Percentiles rank a stretch among this genome's conserved stretches.
These are phyloP conservation scores for Pyronema domesticum DNA, from an alignment of 495 filamentous ascomycete species.

Conservation along the genomic window DNA sequence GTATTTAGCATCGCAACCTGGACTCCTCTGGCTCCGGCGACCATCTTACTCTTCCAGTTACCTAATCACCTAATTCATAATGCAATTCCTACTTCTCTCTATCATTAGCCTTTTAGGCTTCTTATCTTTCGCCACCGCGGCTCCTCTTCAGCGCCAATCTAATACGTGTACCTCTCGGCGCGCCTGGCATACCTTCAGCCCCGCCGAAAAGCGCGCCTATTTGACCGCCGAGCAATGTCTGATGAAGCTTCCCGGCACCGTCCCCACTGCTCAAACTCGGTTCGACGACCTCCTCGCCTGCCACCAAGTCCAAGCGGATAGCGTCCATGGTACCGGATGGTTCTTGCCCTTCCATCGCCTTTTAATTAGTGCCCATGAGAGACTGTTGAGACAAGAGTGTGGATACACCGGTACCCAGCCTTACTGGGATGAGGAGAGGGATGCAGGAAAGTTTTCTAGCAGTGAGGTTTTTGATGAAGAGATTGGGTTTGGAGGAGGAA, in stretches of 20 bases:
- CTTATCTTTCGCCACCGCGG: too few species aligned
- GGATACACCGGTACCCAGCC: conserved; percentile 30
- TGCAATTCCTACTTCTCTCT: too few species aligned
- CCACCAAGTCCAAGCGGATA: conserved; percentile 14
- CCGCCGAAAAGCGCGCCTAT: conserved; percentile 27
- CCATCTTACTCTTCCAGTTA: too few species aligned
- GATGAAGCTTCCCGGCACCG: conserved; percentile 24
- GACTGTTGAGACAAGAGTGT: conserved; percentile 29
- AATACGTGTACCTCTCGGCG: not conserved
- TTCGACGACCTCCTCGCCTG: conserved; percentile 30
- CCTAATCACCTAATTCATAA: too few species aligned
- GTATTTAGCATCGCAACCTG: too few species aligned
- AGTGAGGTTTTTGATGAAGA: conserved; percentile 48
- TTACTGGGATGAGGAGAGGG: conserved; percentile 26
- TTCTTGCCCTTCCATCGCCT: conserved; percentile 9
- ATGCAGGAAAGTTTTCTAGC: conserved; percentile 28
- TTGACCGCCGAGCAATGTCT: conserved; percentile 31
- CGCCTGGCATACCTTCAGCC: conserved; percentile 26
- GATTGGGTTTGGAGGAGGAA: conserved; percentile 40
- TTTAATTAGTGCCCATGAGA: conserved; percentile 27
- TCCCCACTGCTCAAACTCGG: conserved; percentile 23
- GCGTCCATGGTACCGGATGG: conserved; percentile 27
- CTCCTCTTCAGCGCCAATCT: too few species aligned
- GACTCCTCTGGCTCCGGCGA: too few species aligned
- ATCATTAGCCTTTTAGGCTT: too few species aligned